A percentile compares a stretch with the other conserved stretches of the same genome.
phyloP scores from a whole-genome alignment of 345 rosid genomes.

The Citrus reticulata region DNA sequence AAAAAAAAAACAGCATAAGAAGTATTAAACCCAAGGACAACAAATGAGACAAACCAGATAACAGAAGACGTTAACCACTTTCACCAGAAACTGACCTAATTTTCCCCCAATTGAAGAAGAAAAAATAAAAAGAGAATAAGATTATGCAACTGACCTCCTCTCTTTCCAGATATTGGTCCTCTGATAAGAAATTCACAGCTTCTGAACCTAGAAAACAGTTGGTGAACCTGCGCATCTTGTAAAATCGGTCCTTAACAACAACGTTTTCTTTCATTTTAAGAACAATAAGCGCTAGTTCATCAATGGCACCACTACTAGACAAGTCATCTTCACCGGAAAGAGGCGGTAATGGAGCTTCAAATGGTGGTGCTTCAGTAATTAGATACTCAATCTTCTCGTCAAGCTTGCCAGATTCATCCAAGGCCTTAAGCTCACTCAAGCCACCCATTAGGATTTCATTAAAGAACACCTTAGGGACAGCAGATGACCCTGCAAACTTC shows the following conservation, averaged over 20 bases:
- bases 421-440: conserved; percentile 47
- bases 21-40: not conserved
- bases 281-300: conserved; percentile 78
- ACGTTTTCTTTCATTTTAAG: conserved; percentile 67
- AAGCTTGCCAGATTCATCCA: conserved; percentile 66
- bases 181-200: conserved; percentile 67
- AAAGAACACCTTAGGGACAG: conserved; percentile 72
- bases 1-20: not conserved
- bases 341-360: conserved; percentile 76
- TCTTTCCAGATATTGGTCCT: conserved; percentile 69
- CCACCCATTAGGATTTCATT: conserved; percentile 70
- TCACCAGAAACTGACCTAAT: not conserved
- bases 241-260: conserved; percentile 67
- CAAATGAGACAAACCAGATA: not conserved
- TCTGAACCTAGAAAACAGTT: conserved; percentile 77
- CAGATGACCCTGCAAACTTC: conserved; percentile 55
- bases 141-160: conserved; percentile 48
- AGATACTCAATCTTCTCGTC: conserved; percentile 62
- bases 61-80: not conserved
- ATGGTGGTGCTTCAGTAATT: conserved; percentile 49
- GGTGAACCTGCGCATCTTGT: conserved; percentile 65
- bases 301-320: conserved; percentile 53
- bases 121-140: not conserved
- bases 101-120: not conserved
- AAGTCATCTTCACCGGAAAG: conserved; percentile 87